Evolutionary conservation across 345 rosid species (phyloP), one percentile per base, ranked within the genome.

Genomic region (Camelina hispida): DNA sequence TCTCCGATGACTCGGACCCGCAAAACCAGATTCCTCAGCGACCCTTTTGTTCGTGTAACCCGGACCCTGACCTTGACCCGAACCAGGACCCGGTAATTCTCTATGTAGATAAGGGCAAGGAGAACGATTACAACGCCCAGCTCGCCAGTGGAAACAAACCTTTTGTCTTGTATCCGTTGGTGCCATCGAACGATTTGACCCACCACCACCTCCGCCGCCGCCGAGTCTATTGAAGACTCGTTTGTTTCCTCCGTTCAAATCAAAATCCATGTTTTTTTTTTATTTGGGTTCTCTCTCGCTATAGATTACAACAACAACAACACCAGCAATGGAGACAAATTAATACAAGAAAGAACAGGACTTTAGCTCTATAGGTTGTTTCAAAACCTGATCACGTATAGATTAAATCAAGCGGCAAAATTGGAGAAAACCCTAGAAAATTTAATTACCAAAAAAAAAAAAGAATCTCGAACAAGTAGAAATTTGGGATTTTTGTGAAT

Each of bases 141-240:
- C 91, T 71, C 89, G 81, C 98, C 98, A 93, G 70, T 84, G 96
- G 71, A 8, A 87, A 73, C 98, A 96, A 15, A 93, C 99, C 64
- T 85, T 84, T 53, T 86, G 96, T 13, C 85, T 72, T 34, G 83
- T 30, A 62, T 73, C 81, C 15, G 28, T 38, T 35, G 79, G 75
- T 17, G 84, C 63, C 7, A 80, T 51, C 4, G 83, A 66, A n/a
- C 81, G 81, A 66, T 56, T 44, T 34, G 73, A 52, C 30, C 77
- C 78, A 28, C 64, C 74, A 12, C 93, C 93, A 37, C 20, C 54
- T 5, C 54, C 54, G 2, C 89, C 54, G 2, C 89, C 74, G 22
- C 93, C 94, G 38, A 87, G 85, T 47, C 99, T 85, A 7, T 89
- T 83, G 76, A 86, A 91, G 58, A 88, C 88, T 66, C 96, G 90